A percentile compares a stretch with the other conserved stretches of the same genome.
These are phyloP conservation scores for Crepidotus variabilis DNA, from an alignment of 768 basidiomycete species.

Conservation along the genomic window DNA sequence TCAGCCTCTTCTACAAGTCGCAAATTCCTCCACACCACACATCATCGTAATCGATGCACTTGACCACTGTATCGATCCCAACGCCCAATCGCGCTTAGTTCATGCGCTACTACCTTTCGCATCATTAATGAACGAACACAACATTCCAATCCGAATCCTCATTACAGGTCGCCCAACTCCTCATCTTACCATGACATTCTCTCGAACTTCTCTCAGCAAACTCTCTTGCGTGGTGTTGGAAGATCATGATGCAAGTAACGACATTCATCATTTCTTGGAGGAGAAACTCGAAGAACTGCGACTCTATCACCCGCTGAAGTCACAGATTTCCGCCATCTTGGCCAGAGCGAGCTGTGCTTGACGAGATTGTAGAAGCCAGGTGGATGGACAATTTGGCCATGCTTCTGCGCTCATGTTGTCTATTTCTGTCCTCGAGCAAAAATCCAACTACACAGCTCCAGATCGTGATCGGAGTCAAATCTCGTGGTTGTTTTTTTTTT, in stretches of 20 bases:
- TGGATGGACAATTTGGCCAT: slow-evolving; percentile 10
- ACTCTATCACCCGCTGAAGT: background rate
- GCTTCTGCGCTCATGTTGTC: slow-evolving; percentile 6
- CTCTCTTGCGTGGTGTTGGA: slow-evolving; percentile 2
- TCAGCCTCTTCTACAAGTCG: slow-evolving; percentile 1
- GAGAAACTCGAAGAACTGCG: slow-evolving; percentile 5
- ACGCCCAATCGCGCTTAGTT: slow-evolving; percentile 3
- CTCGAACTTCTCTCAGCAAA: background rate
- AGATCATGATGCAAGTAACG: slow-evolving; percentile 3
- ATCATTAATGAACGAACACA: background rate
- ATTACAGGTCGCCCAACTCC: slow-evolving; percentile 11
- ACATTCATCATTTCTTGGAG: slow-evolving; percentile 6
- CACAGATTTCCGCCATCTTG: background rate
- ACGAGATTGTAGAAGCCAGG: slow-evolving; percentile 2
- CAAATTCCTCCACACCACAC: background rate
- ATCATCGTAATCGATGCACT: slow-evolving; percentile 21
- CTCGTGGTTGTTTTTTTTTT: too few species aligned
- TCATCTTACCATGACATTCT: slow-evolving; percentile 2
- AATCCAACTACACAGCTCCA: slow-evolving; percentile 3
- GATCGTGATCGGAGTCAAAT: background rate
- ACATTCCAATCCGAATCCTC: slow-evolving; percentile 2
- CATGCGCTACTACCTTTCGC: background rate
- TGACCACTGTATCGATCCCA: slow-evolving; percentile 17
- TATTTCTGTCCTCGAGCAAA: slow-evolving; percentile 1
- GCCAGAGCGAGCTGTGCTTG: slow-evolving; percentile 1